These are phyloP conservation scores for Rhytidiadelphus loreus DNA, from an alignment of 225 moss, liverwort and hornwort genomes.

Conservation along the genomic window DNA sequence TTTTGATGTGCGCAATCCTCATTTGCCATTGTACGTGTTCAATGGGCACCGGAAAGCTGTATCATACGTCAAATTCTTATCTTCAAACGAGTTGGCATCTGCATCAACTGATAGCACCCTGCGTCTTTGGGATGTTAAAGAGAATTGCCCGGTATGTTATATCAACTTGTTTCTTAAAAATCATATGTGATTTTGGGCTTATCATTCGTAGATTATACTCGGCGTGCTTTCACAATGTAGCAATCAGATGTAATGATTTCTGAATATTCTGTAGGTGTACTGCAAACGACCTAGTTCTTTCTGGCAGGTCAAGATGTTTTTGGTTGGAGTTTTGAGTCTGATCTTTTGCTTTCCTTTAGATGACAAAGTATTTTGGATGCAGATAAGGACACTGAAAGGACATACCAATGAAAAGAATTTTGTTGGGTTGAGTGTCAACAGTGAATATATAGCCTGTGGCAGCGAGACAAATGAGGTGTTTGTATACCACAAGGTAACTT, in stretches of 20 bases:
- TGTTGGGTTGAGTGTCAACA: conserved; percentile 87
- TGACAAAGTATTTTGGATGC: conserved; percentile 22
- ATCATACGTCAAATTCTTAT: conserved; percentile 94
- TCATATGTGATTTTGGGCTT: neutral
- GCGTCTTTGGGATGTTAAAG: conserved; percentile 88
- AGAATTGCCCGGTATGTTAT: conserved; percentile 53
- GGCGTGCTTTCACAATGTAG: neutral
- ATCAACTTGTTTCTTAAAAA: neutral
- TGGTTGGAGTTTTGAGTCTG: neutral
- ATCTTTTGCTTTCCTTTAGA: neutral
- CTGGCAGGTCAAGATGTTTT: neutral
- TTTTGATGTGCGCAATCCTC: conserved; percentile 67
- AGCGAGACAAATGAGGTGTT: conserved; percentile 96
- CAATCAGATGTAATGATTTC: neutral
- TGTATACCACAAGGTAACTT: conserved; percentile 85
- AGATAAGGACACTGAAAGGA: conserved; percentile 84
- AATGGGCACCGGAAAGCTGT: conserved; percentile 90
- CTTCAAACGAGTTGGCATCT: conserved; percentile 88
- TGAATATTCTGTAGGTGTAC: neutral
- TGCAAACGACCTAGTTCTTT: neutral
- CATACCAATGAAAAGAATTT: conserved; percentile 99
- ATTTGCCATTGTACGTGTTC: conserved; percentile 62
- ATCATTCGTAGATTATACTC: neutral
- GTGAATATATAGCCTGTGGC: conserved; percentile 93
- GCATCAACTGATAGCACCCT: conserved; percentile 96